Percentiles rank a stretch among this genome's conserved stretches.
Evolutionary conservation across 352 stramenopile genomes (phyloP).

Genomic region (Phytophthora europaea): DNA sequence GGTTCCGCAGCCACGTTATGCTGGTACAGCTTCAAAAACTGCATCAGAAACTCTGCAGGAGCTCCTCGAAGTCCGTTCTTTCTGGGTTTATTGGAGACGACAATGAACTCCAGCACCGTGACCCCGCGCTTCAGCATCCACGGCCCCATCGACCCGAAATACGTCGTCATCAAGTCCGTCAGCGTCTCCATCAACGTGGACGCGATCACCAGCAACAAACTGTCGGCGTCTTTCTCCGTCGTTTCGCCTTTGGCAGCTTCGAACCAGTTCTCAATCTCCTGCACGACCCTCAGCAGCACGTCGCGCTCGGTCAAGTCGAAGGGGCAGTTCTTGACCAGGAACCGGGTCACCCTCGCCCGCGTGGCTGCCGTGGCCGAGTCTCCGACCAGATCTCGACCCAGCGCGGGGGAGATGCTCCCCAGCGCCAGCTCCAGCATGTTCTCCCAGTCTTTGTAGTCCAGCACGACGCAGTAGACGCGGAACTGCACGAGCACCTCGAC

Average conservation of each 20-base stretch:
- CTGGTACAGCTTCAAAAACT: constrained; percentile 68
- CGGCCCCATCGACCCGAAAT: constrained; percentile 56
- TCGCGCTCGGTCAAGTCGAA: constrained; percentile 56
- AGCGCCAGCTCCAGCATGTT: constrained; percentile 69
- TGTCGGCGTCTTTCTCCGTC: constrained; percentile 46
- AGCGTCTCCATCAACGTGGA: constrained; percentile 62
- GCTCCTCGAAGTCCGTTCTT: constrained; percentile 44
- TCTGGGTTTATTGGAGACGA: constrained; percentile 60
- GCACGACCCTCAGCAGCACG: constrained; percentile 50
- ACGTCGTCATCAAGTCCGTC: constrained; percentile 53
- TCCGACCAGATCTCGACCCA: constrained; percentile 16
- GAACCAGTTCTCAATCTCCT: constrained; percentile 69
- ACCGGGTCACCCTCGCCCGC: constrained; percentile 48
- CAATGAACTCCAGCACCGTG: constrained; percentile 70
- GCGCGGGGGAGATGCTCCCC: constrained; percentile 51
- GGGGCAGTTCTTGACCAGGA: constrained; percentile 63
- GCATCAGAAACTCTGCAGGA: constrained; percentile 65
- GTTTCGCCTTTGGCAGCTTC: constrained; percentile 31
- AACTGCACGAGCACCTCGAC: constrained; percentile 64
- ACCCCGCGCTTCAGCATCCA: constrained; percentile 53
- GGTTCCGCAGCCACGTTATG: constrained; percentile 52
- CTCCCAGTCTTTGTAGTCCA: constrained; percentile 60
- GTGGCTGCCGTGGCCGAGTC: constrained; percentile 35
- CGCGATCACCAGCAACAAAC: constrained; percentile 54
- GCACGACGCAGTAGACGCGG: constrained; percentile 76